Base-by-base conservation (phyloP, 176 grass and related monocot genomes). In the Rhynchospora breviuscula region DNA sequence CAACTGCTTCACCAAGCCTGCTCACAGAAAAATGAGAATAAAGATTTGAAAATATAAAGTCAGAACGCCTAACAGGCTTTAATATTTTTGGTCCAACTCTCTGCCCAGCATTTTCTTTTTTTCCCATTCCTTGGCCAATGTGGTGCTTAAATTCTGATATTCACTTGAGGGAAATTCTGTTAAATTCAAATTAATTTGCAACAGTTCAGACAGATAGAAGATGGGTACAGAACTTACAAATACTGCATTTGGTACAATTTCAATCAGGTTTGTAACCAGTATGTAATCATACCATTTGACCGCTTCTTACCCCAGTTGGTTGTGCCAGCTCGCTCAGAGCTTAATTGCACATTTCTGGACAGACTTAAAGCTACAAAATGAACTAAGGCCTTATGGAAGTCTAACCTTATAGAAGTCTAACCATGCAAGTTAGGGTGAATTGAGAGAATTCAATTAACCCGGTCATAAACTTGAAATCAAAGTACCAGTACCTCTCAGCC, bases 1-100 rank as follows among this genome's bases (percentile, higher is more conserved):
- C 93, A 80, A 95, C 88, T 52, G 97, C 97, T 90, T 99, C 97
- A 63, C 97, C 97, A 78, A 93, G 83, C 84, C 97, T 99, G 93
- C 47, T 82, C 48, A 57, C 25, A 8, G 73, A 2, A 77, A 54
- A 56, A 17, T 56, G 72, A 22, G 1, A 77, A 53, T 22, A 77
- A 23, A 77, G 12, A 21, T 53, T 54, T 44, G 49, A 76, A 31
- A 31, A 78, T 78, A 78, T 56, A 51, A 78, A 77, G 2, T 2
- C 22, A 46, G 33, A 69, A 35, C 67, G 31, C 18, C 33, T 70
- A 76, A 77, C 48, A 69, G 53, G 21, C 17, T 54, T 33, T 77
- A 14, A 56, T 77, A 54, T 54, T 54, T 53, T 54, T 22, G 10
- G 45, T 75, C 51, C 12, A 75, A 75, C n/a, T 53, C 47, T 76